Conservation (phyloP, 441 rosid species). For the Brassica hybrid region DNA sequence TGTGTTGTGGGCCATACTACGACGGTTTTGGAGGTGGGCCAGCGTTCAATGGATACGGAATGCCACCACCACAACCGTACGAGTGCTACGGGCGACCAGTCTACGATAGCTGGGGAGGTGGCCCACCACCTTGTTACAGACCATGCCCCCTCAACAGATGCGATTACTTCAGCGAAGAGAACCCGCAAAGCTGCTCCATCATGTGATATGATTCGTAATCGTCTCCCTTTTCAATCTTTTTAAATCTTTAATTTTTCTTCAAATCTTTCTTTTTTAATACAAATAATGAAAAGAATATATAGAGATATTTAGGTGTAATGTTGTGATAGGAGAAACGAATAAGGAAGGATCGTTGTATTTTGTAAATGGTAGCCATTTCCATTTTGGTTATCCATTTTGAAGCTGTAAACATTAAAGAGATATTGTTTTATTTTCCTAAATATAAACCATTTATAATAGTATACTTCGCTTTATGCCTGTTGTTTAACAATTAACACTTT, state of each 20-base stretch:
- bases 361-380: slow-evolving; percentile 24
- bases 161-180: slow-evolving; percentile 57
- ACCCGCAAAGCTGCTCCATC: slow-evolving; percentile 56
- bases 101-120: slow-evolving; percentile 62
- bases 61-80: slow-evolving; percentile 42
- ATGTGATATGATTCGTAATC: slow-evolving; percentile 51
- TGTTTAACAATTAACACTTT: no score
- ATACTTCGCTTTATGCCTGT: slow-evolving; percentile 11
- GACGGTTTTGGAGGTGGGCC: slow-evolving; percentile 39
- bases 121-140: slow-evolving; percentile 43
- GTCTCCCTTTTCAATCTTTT: background rate
- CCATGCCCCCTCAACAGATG: slow-evolving; percentile 39
- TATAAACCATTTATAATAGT: slow-evolving; percentile 11
- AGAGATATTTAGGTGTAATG: slow-evolving; percentile 41
- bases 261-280: slow-evolving; percentile 21
- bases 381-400: slow-evolving; percentile 22
- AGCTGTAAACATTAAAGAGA: slow-evolving; percentile 36
- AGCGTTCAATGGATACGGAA: slow-evolving; percentile 38
- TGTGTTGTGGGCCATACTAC: slow-evolving; percentile 51
- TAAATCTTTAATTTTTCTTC: no score
- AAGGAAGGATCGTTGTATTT: slow-evolving; percentile 31
- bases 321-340: slow-evolving; percentile 21
- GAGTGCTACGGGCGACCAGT: slow-evolving; percentile 58
- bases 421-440: slow-evolving; percentile 19
- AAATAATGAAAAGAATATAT: slow-evolving; percentile 14